Percentiles rank a stretch among this genome's conserved stretches.
Evolutionary conservation across 75 land plant genomes (phyloP).

Genomic region (Chamaecyparis obtusa): DNA sequence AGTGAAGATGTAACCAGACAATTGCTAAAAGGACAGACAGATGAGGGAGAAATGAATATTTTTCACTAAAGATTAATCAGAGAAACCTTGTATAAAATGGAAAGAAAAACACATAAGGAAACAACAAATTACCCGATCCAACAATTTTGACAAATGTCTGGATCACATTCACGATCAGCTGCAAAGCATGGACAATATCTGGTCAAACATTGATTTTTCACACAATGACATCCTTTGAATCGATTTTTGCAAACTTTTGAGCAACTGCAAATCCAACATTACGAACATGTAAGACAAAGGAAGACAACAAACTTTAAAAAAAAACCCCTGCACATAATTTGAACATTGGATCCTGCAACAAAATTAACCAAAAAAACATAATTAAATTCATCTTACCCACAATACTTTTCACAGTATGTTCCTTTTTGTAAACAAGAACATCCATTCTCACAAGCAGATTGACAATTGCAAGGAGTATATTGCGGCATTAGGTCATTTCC

Average conservation of each 20-base stretch:
- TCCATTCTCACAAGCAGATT: constrained; percentile 76
- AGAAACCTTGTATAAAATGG: no score
- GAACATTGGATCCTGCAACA: not conserved
- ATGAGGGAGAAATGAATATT: no score
- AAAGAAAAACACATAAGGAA: no score
- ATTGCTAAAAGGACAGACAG: no score
- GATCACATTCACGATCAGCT: constrained; percentile 99
- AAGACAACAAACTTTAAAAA: not conserved
- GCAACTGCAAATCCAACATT: constrained; percentile 49
- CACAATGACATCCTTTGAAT: constrained; percentile 99
- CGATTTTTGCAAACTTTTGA: constrained; percentile 93
- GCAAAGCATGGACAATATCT: constrained; percentile 98
- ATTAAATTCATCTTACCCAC: constrained; percentile 67
- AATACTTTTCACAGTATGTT: constrained; percentile 98
- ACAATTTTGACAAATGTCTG: constrained; percentile 98
- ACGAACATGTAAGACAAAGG: not conserved
- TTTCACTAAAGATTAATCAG: no score
- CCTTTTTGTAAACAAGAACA: constrained; percentile 81
- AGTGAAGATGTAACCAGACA: no score
- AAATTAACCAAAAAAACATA: not conserved
- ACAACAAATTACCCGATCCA: constrained; percentile 74
- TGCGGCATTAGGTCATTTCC: constrained; percentile 71
- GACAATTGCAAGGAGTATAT: constrained; percentile 88
- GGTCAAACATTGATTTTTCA: constrained; percentile 93
- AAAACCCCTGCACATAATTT: not conserved